These are phyloP conservation scores for Perkinsus chesapeaki DNA, from an alignment of 169 alveolate genomes.

Conservation along the genomic window DNA sequence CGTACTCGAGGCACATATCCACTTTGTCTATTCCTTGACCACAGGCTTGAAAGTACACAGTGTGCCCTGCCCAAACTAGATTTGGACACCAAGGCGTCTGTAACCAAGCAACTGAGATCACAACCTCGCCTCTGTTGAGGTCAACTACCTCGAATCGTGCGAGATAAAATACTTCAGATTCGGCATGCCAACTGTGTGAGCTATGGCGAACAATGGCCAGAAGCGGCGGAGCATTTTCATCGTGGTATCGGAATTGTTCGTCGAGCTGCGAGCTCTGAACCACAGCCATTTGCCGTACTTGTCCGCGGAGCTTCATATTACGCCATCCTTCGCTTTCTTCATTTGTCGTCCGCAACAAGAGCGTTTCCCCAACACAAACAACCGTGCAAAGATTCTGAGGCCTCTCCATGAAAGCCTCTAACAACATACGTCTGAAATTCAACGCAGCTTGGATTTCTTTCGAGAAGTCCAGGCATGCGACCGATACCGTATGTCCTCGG, in stretches of 20 bases:
- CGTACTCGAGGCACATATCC: not conserved
- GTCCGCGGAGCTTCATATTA: not conserved
- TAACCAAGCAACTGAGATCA: not conserved
- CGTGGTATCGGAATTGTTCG: not conserved
- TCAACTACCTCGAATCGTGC: not conserved
- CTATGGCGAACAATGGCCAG: not conserved
- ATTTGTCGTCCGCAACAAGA: not conserved
- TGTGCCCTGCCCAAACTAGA: not conserved
- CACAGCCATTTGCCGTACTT: not conserved
- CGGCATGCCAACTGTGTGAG: not conserved
- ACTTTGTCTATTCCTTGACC: not conserved
- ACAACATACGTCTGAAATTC: not conserved
- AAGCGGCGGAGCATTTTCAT: not conserved
- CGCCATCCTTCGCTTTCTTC: not conserved
- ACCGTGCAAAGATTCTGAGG: not conserved
- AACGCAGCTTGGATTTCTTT: not conserved
- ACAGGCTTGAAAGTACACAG: not conserved
- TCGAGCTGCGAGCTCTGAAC: not conserved
- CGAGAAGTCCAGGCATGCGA: not conserved
- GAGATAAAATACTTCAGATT: not conserved
- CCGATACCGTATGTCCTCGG: not conserved
- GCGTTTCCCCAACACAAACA: not conserved
- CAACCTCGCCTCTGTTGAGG: not conserved
- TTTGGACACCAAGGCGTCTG: not conserved
- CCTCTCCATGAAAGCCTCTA: not conserved